These are phyloP conservation scores for Jackrogersella minutella DNA, from an alignment of 495 filamentous ascomycete species.

Conservation along the genomic window DNA sequence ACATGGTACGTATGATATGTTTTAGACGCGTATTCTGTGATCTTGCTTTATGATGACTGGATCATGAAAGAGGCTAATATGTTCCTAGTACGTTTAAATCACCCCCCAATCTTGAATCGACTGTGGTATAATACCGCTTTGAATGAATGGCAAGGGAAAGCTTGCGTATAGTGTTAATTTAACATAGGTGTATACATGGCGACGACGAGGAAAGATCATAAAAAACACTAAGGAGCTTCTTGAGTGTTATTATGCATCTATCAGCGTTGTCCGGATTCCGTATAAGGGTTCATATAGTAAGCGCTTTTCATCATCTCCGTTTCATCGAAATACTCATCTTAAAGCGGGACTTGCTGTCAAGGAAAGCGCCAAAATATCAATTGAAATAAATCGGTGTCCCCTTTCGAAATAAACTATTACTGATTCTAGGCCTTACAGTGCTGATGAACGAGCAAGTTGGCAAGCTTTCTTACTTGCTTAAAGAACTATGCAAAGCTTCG, in stretches of 20 bases:
- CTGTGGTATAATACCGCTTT: neutral
- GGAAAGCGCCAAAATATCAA: neutral
- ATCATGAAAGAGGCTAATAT: neutral
- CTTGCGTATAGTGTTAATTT: neutral
- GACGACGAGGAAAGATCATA: slow-evolving; percentile 37
- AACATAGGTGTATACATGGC: slow-evolving; percentile 36
- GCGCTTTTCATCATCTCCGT: neutral
- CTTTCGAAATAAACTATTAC: neutral
- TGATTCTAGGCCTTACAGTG: slow-evolving; percentile 29
- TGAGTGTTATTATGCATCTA: slow-evolving; percentile 60
- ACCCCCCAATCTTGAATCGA: neutral
- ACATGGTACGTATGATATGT: slow-evolving; percentile 39
- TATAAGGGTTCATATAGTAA: slow-evolving; percentile 53
- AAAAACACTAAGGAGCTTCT: slow-evolving; percentile 59
- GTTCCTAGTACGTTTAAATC: slow-evolving; percentile 18
- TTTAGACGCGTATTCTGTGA: neutral
- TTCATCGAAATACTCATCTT: too few relatives aligned
- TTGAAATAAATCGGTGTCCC: neutral
- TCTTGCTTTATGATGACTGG: neutral
- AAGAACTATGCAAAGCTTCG: slow-evolving; percentile 48
- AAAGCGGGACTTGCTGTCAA: too few relatives aligned
- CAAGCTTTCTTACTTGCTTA: slow-evolving; percentile 56
- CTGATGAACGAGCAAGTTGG: slow-evolving; percentile 59
- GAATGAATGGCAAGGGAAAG: too few relatives aligned
- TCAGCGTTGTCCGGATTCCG: slow-evolving; percentile 63